Percentiles rank a stretch among this genome's conserved stretches.
These are phyloP conservation scores for Quercus engelmannii DNA, from an alignment of 306 rosid genomes.

Conservation along the genomic window DNA sequence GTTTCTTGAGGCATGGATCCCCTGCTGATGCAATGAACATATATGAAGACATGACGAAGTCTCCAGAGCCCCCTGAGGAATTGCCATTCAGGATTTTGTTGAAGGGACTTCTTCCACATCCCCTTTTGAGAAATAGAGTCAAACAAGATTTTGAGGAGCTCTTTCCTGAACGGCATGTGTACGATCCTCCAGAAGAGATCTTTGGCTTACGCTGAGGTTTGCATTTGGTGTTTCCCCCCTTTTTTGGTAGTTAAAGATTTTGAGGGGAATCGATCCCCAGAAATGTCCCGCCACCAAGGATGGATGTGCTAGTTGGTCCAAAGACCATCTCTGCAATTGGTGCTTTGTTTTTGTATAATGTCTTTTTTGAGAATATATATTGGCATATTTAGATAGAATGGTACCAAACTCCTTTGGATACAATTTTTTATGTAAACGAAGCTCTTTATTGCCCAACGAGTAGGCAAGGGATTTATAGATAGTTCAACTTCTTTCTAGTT, in stretches of 20 bases:
- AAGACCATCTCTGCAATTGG: too few species aligned
- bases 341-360: background rate
- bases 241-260: too few species aligned
- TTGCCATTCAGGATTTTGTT: slow-evolving; percentile 87
- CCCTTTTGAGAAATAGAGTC: slow-evolving; percentile 89
- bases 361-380: background rate
- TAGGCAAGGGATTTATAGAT: background rate
- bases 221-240: background rate
- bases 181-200: slow-evolving; percentile 90
- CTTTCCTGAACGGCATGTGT: slow-evolving; percentile 79
- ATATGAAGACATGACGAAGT: slow-evolving; percentile 89
- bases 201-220: slow-evolving; percentile 72
- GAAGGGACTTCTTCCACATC: slow-evolving; percentile 88
- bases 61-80: slow-evolving; percentile 95
- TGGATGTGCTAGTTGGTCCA: too few species aligned
- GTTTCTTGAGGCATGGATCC: slow-evolving; percentile 79
- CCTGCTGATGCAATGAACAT: slow-evolving; percentile 94
- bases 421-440: background rate
- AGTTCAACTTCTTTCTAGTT: background rate
- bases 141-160: slow-evolving; percentile 96
- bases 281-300: too few species aligned
- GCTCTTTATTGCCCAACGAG: background rate
- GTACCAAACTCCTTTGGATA: background rate
- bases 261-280: too few species aligned
- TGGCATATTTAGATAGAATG: background rate